Conservation (phyloP, 805 yeast species). For the Alloascoidea africana region DNA sequence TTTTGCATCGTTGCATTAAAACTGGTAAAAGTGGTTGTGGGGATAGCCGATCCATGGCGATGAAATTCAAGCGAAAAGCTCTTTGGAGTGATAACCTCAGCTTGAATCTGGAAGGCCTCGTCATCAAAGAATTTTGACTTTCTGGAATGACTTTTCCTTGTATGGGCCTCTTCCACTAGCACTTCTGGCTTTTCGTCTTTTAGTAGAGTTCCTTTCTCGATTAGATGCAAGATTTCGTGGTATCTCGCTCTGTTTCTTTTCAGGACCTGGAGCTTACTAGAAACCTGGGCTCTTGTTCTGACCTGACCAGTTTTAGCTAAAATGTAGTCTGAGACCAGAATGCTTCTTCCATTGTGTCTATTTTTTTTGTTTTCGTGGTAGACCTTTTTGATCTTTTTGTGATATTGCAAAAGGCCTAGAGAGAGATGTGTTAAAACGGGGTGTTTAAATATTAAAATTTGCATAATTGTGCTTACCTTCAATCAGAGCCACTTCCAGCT, state of each 20-base stretch:
- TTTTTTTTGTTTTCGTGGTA: constrained; percentile 1
- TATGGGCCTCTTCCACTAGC: not conserved
- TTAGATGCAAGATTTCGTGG: not conserved
- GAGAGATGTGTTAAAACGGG: not conserved
- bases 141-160: not conserved
- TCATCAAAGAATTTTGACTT: not conserved
- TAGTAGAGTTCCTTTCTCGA: constrained; percentile 1
- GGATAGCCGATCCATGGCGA: not conserved
- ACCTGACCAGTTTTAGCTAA: not conserved
- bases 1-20: not conserved
- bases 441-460: not conserved
- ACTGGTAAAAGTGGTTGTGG: not conserved
- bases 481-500: not conserved
- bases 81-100: not conserved
- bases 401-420: not conserved
- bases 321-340: constrained; percentile 1
- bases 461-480: constrained; percentile 1
- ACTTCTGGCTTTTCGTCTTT: not conserved
- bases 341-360: not conserved
- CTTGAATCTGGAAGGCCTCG: not conserved
- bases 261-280: not conserved
- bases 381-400: not conserved
- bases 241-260: not conserved
- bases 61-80: not conserved
- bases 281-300: not conserved